Percentiles rank a stretch among this genome's conserved stretches.
Evolutionary conservation across 805 yeast genomes (phyloP).

Genomic region (Lachancea thermotolerans): DNA sequence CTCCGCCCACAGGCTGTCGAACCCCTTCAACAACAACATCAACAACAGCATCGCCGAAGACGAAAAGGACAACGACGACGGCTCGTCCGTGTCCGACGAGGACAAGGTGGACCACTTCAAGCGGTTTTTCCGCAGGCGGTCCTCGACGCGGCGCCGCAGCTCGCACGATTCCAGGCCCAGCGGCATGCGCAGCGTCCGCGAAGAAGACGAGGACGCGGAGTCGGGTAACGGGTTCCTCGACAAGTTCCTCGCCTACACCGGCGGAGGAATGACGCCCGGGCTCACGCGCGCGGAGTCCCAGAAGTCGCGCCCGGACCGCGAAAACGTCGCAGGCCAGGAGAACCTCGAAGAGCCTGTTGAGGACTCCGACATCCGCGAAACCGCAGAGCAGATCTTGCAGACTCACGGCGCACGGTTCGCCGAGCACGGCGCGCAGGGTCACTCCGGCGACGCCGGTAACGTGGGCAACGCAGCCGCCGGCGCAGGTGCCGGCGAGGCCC

Average conservation of each 20-base stretch:
- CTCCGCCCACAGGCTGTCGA: neutral
- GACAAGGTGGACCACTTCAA: slow-evolving; percentile 19
- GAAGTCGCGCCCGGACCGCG: slow-evolving; percentile 32
- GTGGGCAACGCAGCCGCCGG: slow-evolving; percentile 11
- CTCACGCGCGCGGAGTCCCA: slow-evolving; percentile 17
- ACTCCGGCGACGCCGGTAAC: slow-evolving; percentile 1
- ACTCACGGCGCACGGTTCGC: slow-evolving; percentile 36
- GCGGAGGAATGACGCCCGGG: slow-evolving; percentile 35
- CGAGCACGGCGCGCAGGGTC: slow-evolving; percentile 1
- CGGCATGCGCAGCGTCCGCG: slow-evolving; percentile 9
- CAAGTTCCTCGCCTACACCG: slow-evolving; percentile 26
- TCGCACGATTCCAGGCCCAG: slow-evolving; percentile 8
- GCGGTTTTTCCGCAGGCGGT: slow-evolving; percentile 17
- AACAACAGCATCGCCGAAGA: neutral
- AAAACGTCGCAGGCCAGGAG: slow-evolving; percentile 23
- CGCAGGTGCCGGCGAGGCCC: slow-evolving; percentile 11
- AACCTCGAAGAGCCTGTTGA: slow-evolving; percentile 36
- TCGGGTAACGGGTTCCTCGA: slow-evolving; percentile 22
- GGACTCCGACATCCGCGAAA: slow-evolving; percentile 39
- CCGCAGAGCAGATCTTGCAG: slow-evolving; percentile 49
- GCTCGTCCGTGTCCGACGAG: slow-evolving; percentile 12
- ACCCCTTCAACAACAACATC: neutral
- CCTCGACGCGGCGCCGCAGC: slow-evolving; percentile 7
- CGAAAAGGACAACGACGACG: slow-evolving; percentile 7
- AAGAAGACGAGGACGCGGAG: slow-evolving; percentile 14